These are phyloP conservation scores for Tubosaeta brunneosetosa DNA, from an alignment of 768 basidiomycete species.

Conservation along the genomic window DNA sequence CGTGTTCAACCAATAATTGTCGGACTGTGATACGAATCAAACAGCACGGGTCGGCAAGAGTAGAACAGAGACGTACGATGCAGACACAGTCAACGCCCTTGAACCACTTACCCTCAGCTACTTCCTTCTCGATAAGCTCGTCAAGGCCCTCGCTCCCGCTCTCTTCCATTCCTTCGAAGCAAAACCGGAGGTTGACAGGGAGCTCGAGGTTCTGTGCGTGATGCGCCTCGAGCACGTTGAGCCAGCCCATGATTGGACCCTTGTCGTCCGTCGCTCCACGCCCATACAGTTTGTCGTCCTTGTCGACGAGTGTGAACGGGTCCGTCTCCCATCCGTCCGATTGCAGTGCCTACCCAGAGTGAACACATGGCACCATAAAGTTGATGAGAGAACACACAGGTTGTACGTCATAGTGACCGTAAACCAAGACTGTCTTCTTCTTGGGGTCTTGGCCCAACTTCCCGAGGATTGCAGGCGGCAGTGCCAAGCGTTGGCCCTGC, in stretches of 20 bases:
- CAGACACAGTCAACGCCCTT: constrained; percentile 88
- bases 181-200: constrained; percentile 86
- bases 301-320: constrained; percentile 67
- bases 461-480: constrained; percentile 85
- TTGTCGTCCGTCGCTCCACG: constrained; percentile 91
- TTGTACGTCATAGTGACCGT: constrained; percentile 96
- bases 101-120: constrained; percentile 69
- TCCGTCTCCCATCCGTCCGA: constrained; percentile 86
- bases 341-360: constrained; percentile 29
- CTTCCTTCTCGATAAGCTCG: constrained; percentile 75
- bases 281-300: constrained; percentile 65
- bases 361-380: background rate
- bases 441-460: constrained; percentile 73
- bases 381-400: constrained; percentile 48
- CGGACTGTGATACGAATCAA: constrained; percentile 47
- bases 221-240: constrained; percentile 86
- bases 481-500: constrained; percentile 63
- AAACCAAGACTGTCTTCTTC: constrained; percentile 92
- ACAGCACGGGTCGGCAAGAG: background rate
- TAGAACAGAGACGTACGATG: constrained; percentile 56
- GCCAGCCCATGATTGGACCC: constrained; percentile 83
- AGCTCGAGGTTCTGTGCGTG: constrained; percentile 58
- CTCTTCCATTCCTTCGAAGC: constrained; percentile 99
- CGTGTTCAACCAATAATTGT: constrained; percentile 92
- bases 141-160: constrained; percentile 88